phyloP scores from a whole-genome alignment of 2,329 filamentous ascomycete species.

The Monilinia aucupariae region DNA sequence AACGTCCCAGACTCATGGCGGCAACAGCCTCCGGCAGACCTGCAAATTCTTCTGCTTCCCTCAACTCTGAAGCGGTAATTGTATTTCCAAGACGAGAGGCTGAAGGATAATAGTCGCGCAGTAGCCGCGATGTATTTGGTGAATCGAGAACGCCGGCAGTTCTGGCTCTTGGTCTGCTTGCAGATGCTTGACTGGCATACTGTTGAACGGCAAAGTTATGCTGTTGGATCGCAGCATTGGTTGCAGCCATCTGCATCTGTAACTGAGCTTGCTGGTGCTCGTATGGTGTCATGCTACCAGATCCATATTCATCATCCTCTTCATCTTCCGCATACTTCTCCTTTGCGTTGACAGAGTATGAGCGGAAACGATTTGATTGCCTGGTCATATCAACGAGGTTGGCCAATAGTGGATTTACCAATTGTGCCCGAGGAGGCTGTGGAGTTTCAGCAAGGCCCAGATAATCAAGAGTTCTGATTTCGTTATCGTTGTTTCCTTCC shows the following conservation, averaged over 20 bases:
- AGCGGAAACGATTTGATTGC: constrained; percentile 83
- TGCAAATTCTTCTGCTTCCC: constrained; percentile 73
- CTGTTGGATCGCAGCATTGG: constrained; percentile 69
- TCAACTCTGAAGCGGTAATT: constrained; percentile 69
- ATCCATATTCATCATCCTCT: constrained; percentile 65
- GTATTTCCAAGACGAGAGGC: constrained; percentile 69
- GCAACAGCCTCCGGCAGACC: constrained; percentile 78
- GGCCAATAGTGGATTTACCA: constrained; percentile 63
- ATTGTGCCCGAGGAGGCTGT: constrained; percentile 67
- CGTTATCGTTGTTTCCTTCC: constrained; percentile 77
- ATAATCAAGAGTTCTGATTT: constrained; percentile 92
- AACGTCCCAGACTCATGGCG: constrained; percentile 65
- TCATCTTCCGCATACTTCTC: constrained; percentile 91
- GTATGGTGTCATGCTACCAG: constrained; percentile 43
- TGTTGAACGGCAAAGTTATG: constrained; percentile 93
- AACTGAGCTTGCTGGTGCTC: constrained; percentile 57
- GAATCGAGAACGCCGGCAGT: constrained; percentile 84
- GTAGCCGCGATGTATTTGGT: constrained; percentile 40
- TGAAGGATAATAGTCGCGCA: constrained; percentile 71
- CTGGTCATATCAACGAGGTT: constrained; percentile 58
- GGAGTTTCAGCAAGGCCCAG: constrained; percentile 91
- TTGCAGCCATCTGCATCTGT: constrained; percentile 58
- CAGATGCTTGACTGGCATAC: constrained; percentile 77
- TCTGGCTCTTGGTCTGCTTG: constrained; percentile 77
- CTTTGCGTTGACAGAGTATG: constrained; percentile 97